Evolutionary conservation across 306 rosid species (phyloP).

Genomic region (Cotoneaster glaucophyllus): DNA sequence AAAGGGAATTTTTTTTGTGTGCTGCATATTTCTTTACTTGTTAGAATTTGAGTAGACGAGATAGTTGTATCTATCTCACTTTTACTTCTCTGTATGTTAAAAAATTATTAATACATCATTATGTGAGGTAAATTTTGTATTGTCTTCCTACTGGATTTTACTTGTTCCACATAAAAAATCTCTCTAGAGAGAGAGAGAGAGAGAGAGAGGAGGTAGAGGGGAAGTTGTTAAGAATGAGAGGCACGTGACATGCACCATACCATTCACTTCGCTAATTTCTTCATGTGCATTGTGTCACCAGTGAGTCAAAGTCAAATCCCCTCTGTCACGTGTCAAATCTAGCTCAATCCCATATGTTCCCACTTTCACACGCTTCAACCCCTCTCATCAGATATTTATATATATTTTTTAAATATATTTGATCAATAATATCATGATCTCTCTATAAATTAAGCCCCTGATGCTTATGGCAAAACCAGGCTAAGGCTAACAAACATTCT

Average conservation of each 20-base stretch:
- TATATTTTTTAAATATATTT: background rate
- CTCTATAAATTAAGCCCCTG: background rate
- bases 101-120: too few species aligned
- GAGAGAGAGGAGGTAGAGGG: background rate
- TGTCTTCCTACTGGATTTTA: too few species aligned
- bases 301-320: conserved; percentile 19
- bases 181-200: too few species aligned
- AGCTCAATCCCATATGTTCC: conserved; percentile 3
- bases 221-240: conserved; percentile 5
- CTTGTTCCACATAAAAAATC: too few species aligned
- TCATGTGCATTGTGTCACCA: background rate
- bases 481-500: background rate
- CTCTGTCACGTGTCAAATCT: conserved; percentile 6
- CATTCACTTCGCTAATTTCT: background rate
- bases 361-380: background rate
- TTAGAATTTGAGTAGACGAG: too few species aligned
- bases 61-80: too few species aligned
- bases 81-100: too few species aligned
- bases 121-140: too few species aligned
- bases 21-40: too few species aligned
- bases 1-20: too few species aligned
- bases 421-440: background rate
- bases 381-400: background rate
- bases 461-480: background rate
- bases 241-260: background rate